A percentile compares a stretch with the other conserved stretches of the same genome.
phyloP scores from a whole-genome alignment of 495 filamentous ascomycete genomes.

The Penicillium goetzii region DNA sequence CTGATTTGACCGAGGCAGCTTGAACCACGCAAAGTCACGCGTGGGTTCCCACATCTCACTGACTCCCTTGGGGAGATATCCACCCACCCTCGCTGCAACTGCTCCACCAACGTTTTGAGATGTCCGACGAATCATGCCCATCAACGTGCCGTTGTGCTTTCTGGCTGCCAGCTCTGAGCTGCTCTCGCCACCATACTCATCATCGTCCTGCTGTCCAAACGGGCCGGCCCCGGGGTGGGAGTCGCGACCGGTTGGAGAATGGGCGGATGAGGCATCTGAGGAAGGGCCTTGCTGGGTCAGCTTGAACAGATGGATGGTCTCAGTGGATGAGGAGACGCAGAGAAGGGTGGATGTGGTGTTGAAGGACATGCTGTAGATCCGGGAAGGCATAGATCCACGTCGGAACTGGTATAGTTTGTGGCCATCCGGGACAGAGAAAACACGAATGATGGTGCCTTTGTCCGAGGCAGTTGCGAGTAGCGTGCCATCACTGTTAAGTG shows the following conservation, averaged over 20 bases:
- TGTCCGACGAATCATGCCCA: conserved; percentile 91
- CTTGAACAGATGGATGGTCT: conserved; percentile 97
- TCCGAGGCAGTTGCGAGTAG: conserved; percentile 93
- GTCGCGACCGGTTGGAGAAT: conserved; percentile 40
- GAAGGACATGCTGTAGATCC: conserved; percentile 99
- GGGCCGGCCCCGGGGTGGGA: conserved; percentile 46
- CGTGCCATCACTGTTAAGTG: conserved; percentile 91
- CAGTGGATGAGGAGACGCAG: conserved; percentile 92
- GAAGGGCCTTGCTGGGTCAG: conserved; percentile 52
- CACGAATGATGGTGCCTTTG: conserved; percentile 94
- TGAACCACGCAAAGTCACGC: conserved; percentile 94
- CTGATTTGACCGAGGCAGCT: conserved; percentile 69
- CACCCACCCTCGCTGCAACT: conserved; percentile 84
- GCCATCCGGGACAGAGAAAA: conserved; percentile 86
- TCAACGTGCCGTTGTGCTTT: conserved; percentile 68
- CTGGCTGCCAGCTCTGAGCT: conserved; percentile 41
- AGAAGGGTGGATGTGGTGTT: conserved; percentile 91
- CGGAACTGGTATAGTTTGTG: conserved; percentile 95
- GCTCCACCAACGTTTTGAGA: conserved; percentile 93
- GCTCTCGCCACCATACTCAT: conserved; percentile 36
- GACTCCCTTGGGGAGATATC: conserved; percentile 87
- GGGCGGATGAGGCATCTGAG: conserved; percentile 38
- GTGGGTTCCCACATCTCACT: conserved; percentile 97
- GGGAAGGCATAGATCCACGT: conserved; percentile 87
- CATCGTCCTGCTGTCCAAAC: conserved; percentile 41